These are phyloP conservation scores for Colletotrichum destructivum DNA, from an alignment of 2,329 filamentous ascomycete species.

Conservation along the genomic window DNA sequence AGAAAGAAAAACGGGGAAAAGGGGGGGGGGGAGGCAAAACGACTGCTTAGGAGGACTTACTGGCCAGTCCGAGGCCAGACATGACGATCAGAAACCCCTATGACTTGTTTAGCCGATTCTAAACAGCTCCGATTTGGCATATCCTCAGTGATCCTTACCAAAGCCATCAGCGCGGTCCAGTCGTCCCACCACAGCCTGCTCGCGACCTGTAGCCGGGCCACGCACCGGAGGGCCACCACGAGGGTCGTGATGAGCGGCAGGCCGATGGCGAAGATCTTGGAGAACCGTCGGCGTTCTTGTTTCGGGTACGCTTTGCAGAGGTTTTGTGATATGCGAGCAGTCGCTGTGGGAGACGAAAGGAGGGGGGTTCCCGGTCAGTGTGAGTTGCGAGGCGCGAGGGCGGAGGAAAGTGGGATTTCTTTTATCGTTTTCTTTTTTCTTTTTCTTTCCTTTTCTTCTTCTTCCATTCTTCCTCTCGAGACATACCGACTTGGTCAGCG, in stretches of 20 bases:
- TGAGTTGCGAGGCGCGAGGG: too few species aligned
- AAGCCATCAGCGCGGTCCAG: slow-evolving; percentile 28
- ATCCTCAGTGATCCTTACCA: slow-evolving; percentile 7
- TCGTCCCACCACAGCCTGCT: slow-evolving; percentile 41
- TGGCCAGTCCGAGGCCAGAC: slow-evolving; percentile 4
- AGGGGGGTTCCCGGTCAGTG: background rate
- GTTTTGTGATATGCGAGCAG: slow-evolving; percentile 16
- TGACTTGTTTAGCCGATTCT: background rate
- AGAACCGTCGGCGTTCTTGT: slow-evolving; percentile 3
- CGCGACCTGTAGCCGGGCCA: slow-evolving; percentile 21
- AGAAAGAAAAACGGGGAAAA: too few species aligned
- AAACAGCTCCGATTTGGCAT: rapidly evolving
- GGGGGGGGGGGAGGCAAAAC: too few species aligned
- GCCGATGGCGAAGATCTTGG: slow-evolving; percentile 21
- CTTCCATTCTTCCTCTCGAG: too few species aligned
- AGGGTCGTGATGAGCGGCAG: slow-evolving; percentile 18
- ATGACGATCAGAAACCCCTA: slow-evolving; percentile 26
- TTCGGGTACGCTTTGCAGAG: slow-evolving; percentile 28
- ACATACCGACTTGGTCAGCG: slow-evolving; percentile 29
- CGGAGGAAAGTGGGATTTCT: too few species aligned
- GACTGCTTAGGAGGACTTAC: slow-evolving; percentile 1
- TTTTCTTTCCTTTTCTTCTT: too few species aligned
- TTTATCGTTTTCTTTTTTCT: too few species aligned
- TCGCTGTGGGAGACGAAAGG: background rate
- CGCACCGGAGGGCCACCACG: slow-evolving; percentile 26